Conservation (phyloP, 2,329 filamentous ascomycete species). For the Verticillium albo-atrum region DNA sequence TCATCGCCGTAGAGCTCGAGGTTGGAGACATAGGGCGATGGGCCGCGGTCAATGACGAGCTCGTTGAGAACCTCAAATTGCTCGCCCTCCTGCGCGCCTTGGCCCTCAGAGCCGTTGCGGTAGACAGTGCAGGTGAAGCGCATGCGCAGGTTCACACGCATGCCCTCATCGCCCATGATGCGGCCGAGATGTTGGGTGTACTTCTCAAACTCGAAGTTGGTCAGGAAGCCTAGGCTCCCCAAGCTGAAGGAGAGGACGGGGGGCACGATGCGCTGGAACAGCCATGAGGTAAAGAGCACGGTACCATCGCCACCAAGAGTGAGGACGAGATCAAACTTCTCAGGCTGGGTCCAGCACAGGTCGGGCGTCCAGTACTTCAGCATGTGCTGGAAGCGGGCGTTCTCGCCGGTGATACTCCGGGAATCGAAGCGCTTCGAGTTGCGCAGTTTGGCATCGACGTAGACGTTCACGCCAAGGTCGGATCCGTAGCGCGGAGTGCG, state of each 20-base stretch:
- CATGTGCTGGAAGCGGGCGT: constrained; percentile 76
- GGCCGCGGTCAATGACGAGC: constrained; percentile 94
- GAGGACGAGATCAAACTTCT: constrained; percentile 91
- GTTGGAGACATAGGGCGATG: constrained; percentile 94
- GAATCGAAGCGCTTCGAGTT: constrained; percentile 85
- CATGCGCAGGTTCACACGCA: constrained; percentile 98
- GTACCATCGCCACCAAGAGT: constrained; percentile 85
- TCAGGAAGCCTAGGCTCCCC: constrained; percentile 82
- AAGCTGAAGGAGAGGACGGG: constrained; percentile 81
- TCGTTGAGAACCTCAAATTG: constrained; percentile 98
- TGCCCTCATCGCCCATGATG: constrained; percentile 90
- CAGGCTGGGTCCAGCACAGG: constrained; percentile 87
- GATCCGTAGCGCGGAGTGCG: constrained; percentile 84
- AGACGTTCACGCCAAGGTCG: constrained; percentile 90
- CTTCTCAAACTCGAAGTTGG: constrained; percentile 79
- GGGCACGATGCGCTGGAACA: constrained; percentile 86
- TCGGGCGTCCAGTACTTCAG: constrained; percentile 95
- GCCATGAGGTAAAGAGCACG: constrained; percentile 83
- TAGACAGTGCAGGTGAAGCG: constrained; percentile 98
- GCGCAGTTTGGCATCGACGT: constrained; percentile 92
- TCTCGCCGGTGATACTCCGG: constrained; percentile 63
- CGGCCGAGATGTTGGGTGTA: constrained; percentile 84
- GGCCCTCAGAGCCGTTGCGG: constrained; percentile 57
- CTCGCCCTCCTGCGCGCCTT: constrained; percentile 80
- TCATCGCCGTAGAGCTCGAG: constrained; percentile 94